These are phyloP conservation scores for Fraxinus greggii DNA, from an alignment of 305 asterid genomes.

Conservation along the genomic window DNA sequence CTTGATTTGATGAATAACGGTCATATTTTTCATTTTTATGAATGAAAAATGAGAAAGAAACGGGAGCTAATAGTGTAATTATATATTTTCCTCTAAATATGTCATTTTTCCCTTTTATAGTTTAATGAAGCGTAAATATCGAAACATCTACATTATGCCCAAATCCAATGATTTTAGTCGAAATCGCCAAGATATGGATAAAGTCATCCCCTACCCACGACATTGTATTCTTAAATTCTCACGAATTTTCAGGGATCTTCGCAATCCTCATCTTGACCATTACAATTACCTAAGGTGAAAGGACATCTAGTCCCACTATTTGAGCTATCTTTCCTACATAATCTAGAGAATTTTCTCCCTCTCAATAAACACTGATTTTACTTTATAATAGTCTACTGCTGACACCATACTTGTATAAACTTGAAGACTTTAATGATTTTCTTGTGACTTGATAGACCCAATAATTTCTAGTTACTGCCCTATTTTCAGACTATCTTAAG, in stretches of 20 bases:
- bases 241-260: not conserved
- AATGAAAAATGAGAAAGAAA: too few relatives aligned
- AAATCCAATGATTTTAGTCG: not conserved
- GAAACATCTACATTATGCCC: not conserved
- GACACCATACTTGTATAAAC: not conserved
- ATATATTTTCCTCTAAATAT: too few relatives aligned
- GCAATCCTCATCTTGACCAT: too few relatives aligned
- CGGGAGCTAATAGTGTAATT: too few relatives aligned
- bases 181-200: too few relatives aligned
- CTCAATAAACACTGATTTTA: too few relatives aligned
- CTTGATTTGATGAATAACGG: too few relatives aligned
- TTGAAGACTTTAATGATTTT: not conserved
- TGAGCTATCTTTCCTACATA: too few relatives aligned
- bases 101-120: too few relatives aligned
- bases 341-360: not conserved
- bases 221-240: not conserved
- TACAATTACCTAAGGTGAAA: not conserved
- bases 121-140: too few relatives aligned
- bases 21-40: too few relatives aligned
- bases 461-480: too few relatives aligned
- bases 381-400: not conserved
- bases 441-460: not conserved
- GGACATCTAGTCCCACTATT: not conserved
- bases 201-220: not conserved
- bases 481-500: not conserved